A percentile compares a stretch with the other conserved stretches of the same genome.
Evolutionary conservation across 208 protist species (phyloP).

Genomic region (Sergeia podlipaevii): DNA sequence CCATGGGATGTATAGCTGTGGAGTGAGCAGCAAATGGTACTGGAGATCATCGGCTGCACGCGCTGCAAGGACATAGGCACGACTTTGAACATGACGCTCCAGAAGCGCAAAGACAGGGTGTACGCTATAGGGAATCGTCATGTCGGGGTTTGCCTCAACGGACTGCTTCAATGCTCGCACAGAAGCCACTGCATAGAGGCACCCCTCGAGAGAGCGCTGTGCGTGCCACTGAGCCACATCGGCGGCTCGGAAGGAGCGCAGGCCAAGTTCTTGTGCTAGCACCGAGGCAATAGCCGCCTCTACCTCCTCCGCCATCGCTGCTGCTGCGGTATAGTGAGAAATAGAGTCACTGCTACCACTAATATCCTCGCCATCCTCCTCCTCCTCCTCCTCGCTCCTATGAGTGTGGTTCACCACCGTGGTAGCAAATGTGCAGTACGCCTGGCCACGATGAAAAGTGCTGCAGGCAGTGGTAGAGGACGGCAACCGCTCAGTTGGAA

Average conservation of each 20-base stretch:
- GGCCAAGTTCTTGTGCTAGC: slow-evolving; percentile 24
- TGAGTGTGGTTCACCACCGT: too few species aligned
- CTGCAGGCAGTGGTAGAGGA: not conserved
- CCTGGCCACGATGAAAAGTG: too few species aligned
- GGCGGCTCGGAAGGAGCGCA: slow-evolving; percentile 38
- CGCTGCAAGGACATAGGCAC: slow-evolving; percentile 35
- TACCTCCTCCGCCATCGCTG: slow-evolving; percentile 24
- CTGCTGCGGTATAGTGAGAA: not conserved
- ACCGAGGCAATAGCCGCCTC: slow-evolving; percentile 45
- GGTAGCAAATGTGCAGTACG: too few species aligned
- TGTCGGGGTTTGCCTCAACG: slow-evolving; percentile 40
- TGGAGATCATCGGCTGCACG: slow-evolving; percentile 65
- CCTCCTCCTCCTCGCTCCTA: too few species aligned
- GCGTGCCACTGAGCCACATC: slow-evolving; percentile 31
- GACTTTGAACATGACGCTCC: slow-evolving; percentile 17
- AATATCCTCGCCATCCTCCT: too few species aligned
- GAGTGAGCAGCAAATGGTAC: slow-evolving; percentile 65
- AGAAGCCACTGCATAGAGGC: slow-evolving; percentile 49
- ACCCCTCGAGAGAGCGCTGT: slow-evolving; percentile 31
- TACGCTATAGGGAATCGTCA: slow-evolving; percentile 38
- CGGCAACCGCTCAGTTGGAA: slow-evolving; percentile 16
- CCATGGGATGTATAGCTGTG: slow-evolving; percentile 76
- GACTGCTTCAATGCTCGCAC: slow-evolving; percentile 33
- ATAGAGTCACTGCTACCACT: too few species aligned
- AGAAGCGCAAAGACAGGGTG: slow-evolving; percentile 22